Base-by-base conservation (phyloP, 495 filamentous ascomycete genomes). In the Jackrogersella minutella region DNA sequence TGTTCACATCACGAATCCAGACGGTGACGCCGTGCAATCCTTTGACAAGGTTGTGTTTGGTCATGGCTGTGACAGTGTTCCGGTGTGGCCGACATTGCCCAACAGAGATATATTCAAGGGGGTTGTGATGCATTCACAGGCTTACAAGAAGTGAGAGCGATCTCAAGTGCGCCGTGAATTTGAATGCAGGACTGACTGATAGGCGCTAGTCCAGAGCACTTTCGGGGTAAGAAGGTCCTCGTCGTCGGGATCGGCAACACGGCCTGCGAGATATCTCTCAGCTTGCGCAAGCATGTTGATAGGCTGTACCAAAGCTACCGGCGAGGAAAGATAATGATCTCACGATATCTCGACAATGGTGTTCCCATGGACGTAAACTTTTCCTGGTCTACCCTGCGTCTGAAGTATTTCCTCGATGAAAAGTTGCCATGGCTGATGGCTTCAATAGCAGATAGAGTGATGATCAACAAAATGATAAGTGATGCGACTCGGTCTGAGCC, bases 21-120 rank as follows among this genome's bases (percentile, higher is more conserved):
- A 54, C 17, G 50, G 59, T 9, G 17, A 50, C 5, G 21, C 37
- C 11, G 26, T 47, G 10, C 30, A 58, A 10, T 58, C 26, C 0
- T 66, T 66, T 36, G 66, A 66, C 11, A 70, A 66, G 33, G 57
- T 70, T 2, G 52, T 66, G 11, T 62, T 58, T 17, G 40, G 55
- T 3, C 56, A 70, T 13, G 62, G 57, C n/a, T 49, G 34, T n/a
- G 53, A 62, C 7, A 63, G 33, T 31, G 24, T 58, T 16, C 62
- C 49, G n/a, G 3, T 17, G 19, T 64, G 44, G 73, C 88, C 89
- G 0, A 71, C 81, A 5, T 78, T 93, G 28, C 85, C 85, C 0
- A 84, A 82, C 52, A 85, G 88, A 70, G 83, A 87, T 2, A 78
- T 79, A 10, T 92, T 91, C 76, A 79, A 83, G 66, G 91, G 90